Base-by-base conservation (phyloP, 306 rosid species). In the Medicago truncatula region DNA sequence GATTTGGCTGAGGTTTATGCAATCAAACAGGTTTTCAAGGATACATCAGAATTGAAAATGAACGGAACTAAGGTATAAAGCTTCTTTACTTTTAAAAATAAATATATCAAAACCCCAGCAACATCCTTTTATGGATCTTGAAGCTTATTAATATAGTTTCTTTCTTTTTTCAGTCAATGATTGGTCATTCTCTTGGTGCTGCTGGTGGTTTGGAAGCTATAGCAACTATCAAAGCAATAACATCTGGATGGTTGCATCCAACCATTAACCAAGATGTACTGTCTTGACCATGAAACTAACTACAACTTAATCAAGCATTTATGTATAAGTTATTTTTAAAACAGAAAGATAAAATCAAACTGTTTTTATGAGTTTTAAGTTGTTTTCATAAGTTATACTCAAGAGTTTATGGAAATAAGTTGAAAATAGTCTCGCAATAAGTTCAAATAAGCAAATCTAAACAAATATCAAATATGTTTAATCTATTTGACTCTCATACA, bases 131-230 rank as follows among this genome's bases (percentile, higher is more conserved):
- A 21, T 21, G 23, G 23, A 21, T 1, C 23, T 21, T 21, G 23
- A 21, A 21, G 23, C 23, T 21, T 21, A 21, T 21, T 21, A 21
- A 21, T 21, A 21, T 21, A 21, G 23, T 21, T 21, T 21, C 23
- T 21, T 21, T 21, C 23, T 1, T 21, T 21, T 38, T 85, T 61
- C 88, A 90, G 93, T 90, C 96, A 36, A 82, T 90, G 93, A 90
- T 83, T 58, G 96, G 93, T 18, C 93, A 90, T 76, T 86, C 88
- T 77, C 96, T 90, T 34, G 96, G n/a, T n/a, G n/a, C n/a, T n/a
- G n/a, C n/a, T n/a, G n/a, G n/a, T n/a, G n/a, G n/a, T n/a, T n/a
- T n/a, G 84, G 96, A 88, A 86, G 96, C 93, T 72, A 81, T 90
- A 70, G 90, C 90, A 76, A 88, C 91, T 23, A 88, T 90, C 16